A percentile compares a stretch with the other conserved stretches of the same genome.
Conservation (phyloP, 108 stramenopile species). For the Conticribra guillardii region DNA sequence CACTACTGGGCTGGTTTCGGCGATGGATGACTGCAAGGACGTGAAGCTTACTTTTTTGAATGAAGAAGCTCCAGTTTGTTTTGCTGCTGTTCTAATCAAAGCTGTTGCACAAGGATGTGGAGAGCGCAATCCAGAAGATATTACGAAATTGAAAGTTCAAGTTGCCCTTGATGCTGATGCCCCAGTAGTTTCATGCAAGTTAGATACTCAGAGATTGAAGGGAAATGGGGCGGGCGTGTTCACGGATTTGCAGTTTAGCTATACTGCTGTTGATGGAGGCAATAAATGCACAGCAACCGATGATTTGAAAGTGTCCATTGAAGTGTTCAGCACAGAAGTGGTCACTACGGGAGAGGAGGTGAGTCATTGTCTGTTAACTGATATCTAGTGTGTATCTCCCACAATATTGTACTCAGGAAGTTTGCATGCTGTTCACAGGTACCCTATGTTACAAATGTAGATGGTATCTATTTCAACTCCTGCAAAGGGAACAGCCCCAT, state of each 20-base stretch:
- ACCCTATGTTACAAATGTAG: no score
- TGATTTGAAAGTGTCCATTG: not conserved
- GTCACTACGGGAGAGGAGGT: conserved; percentile 6
- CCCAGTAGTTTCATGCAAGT: conserved; percentile 1
- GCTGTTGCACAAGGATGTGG: no score
- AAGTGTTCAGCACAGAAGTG: conserved; percentile 14
- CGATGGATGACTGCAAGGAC: no score
- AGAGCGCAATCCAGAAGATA: no score
- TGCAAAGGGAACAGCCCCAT: not conserved
- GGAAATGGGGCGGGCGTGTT: conserved; percentile 19
- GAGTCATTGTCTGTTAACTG: not conserved
- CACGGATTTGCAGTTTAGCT: conserved; percentile 10
- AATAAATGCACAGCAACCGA: conserved; percentile 6
- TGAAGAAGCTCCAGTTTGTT: no score
- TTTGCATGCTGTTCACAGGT: no score
- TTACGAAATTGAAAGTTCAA: no score
- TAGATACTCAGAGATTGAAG: conserved; percentile 1
- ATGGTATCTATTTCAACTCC: conserved; percentile 12
- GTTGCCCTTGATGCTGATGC: conserved; percentile 9
- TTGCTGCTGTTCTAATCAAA: no score
- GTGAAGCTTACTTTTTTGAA: no score
- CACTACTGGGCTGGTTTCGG: no score
- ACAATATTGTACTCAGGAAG: not conserved
- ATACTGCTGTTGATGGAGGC: conserved; percentile 1
- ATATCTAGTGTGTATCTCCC: no score